Percentiles rank a stretch among this genome's conserved stretches.
phyloP scores from a whole-genome alignment of 345 rosid species.

The Aegle marmelos region DNA sequence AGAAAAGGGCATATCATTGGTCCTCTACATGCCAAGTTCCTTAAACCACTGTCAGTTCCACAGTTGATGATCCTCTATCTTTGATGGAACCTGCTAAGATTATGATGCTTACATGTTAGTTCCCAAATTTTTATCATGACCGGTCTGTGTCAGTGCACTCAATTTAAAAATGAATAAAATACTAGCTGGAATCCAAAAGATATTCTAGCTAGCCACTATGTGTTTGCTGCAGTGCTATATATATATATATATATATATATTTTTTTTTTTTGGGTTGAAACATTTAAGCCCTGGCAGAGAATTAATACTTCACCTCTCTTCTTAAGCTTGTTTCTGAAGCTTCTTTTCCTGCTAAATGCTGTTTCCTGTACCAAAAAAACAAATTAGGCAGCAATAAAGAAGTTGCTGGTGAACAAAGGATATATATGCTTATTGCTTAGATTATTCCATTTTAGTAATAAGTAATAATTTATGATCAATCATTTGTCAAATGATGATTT shows the following conservation, averaged over 20 bases:
- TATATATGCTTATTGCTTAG: background rate
- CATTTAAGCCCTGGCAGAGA: background rate
- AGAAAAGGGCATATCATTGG: background rate
- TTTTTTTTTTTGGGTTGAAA: background rate
- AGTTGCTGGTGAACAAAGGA: background rate
- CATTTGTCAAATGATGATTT: background rate
- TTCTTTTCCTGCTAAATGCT: constrained; percentile 73
- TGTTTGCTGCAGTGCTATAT: background rate
- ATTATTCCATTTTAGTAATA: background rate
- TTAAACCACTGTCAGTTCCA: constrained; percentile 18
- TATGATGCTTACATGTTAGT: constrained; percentile 3
- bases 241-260: too few species aligned
- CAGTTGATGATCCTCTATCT: constrained; percentile 1
- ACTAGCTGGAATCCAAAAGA: background rate
- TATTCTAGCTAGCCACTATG: background rate
- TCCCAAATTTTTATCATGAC: background rate
- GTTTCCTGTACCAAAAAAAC: constrained; percentile 46
- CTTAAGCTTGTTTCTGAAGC: constrained; percentile 76
- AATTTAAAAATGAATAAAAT: background rate
- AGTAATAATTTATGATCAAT: background rate
- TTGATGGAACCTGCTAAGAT: constrained; percentile 29
- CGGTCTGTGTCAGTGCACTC: background rate
- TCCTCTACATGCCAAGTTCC: constrained; percentile 18
- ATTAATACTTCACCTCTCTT: constrained; percentile 39
- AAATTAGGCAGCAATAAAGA: constrained; percentile 10